Base-by-base conservation (phyloP, 805 yeast species). In the Myxozyma monticola region DNA sequence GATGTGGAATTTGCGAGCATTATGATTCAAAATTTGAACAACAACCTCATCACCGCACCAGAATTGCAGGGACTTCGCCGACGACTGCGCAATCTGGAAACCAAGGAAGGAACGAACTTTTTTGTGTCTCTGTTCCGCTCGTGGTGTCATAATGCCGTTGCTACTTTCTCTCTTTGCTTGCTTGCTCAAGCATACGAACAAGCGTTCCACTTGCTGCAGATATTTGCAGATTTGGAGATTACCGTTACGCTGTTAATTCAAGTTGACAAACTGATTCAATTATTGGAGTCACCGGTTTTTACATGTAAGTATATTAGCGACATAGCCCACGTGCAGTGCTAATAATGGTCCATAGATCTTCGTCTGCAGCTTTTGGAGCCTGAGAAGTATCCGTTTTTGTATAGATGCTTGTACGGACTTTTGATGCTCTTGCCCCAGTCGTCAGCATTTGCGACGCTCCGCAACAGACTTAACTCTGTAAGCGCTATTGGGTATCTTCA, bases 401-500 rank as follows among this genome's bases (percentile, higher is more conserved):
- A 84, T 74, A 88, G 88, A 64, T 86, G 96, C 45, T 75, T 93
- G 26, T 93, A 88, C 65, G 99, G 98, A 1, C 77, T 93, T 26
- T 72, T 93, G 51, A 93, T 93, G 99, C 75, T 93, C 4, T 69
- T 93, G 42, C 99, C 99, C 0, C 99, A 93, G 65, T 88, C 96
- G 0, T 78, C 87, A 10, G 96, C 98, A 0, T 93, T 88, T 65
- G 81, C 78, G n/a, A 80, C 86, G 0, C 73, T 93, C 57, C 84
- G 84, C 57, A 86, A 84, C 61, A 75, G 99, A 52, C 73, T 93
- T 43, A 78, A 78, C 42, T 74, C 86, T 31, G 77, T 85, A 18
- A 62, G 71, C 5, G 64, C 68, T 2, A 64, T 71, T 37, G 71
- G 70, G 4, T 63, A 62, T 34, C 59, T 71, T 28, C 69, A 68